Evolutionary conservation across 768 basidiomycete genomes (phyloP).

Genomic region (Collybia sp.): DNA sequence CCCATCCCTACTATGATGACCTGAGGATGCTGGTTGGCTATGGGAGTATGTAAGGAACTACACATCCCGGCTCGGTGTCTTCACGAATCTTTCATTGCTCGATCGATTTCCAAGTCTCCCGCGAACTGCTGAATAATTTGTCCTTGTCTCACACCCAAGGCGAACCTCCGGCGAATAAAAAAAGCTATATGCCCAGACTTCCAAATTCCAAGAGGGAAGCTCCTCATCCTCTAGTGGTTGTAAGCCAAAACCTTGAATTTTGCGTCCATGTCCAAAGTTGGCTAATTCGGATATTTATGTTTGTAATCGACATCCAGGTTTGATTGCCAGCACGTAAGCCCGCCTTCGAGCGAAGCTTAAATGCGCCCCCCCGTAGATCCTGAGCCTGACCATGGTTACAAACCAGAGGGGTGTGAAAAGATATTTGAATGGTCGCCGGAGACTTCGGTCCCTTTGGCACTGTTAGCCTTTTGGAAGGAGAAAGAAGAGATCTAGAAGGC

Average conservation of each 20-base stretch:
- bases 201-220: neutral
- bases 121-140: neutral
- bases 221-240: neutral
- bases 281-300: neutral
- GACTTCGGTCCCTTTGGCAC: slow-evolving; percentile 6
- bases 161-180: neutral
- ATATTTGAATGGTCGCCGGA: slow-evolving; percentile 5
- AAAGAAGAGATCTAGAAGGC: neutral
- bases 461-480: slow-evolving; percentile 1
- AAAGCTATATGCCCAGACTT: neutral
- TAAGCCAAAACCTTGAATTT: neutral
- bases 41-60: too few relatives aligned
- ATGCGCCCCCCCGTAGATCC: neutral
- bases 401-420: neutral
- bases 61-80: too few relatives aligned
- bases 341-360: neutral
- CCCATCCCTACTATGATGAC: too few relatives aligned
- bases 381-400: neutral
- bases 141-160: neutral
- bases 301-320: neutral
- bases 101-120: neutral
- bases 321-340: neutral
- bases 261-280: neutral
- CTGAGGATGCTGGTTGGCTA: too few relatives aligned
- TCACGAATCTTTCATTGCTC: too few relatives aligned